Percentiles rank a stretch among this genome's conserved stretches.
phyloP scores from a whole-genome alignment of 148 eudicot genomes.

The Drosera capensis region DNA sequence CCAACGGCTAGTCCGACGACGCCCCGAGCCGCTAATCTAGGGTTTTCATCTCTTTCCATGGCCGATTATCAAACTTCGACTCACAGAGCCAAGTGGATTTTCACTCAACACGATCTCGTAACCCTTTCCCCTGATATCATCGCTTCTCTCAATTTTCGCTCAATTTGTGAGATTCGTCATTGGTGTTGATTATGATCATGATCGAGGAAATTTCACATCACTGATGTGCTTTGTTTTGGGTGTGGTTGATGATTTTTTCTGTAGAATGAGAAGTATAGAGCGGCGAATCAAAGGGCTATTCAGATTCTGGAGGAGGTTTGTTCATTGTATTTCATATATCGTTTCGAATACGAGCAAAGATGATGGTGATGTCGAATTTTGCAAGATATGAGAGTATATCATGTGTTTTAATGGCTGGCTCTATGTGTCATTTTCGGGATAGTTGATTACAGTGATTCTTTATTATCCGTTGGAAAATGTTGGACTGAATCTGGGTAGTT shows the following conservation, averaged over 20 bases:
- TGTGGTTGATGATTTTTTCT: constrained; percentile 1
- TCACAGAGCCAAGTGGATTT: constrained; percentile 86
- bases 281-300: constrained; percentile 65
- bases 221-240: neutral
- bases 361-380: no score
- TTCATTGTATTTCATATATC: neutral
- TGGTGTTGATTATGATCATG: neutral
- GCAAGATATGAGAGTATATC: no score
- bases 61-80: constrained; percentile 88
- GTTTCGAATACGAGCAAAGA: no score
- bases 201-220: neutral
- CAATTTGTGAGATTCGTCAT: neutral
- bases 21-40: no score
- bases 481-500: no score
- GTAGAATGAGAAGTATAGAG: constrained; percentile 69
- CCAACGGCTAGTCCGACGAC: no score
- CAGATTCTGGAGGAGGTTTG: constrained; percentile 64
- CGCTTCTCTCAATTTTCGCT: neutral
- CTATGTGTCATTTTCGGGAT: no score
- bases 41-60: no score
- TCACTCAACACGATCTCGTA: constrained; percentile 69
- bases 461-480: neutral
- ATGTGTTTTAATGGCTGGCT: no score
- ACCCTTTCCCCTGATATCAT: neutral
- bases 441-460: no score